phyloP scores from a whole-genome alignment of 441 rosid genomes.

The Mallotus repandus region DNA sequence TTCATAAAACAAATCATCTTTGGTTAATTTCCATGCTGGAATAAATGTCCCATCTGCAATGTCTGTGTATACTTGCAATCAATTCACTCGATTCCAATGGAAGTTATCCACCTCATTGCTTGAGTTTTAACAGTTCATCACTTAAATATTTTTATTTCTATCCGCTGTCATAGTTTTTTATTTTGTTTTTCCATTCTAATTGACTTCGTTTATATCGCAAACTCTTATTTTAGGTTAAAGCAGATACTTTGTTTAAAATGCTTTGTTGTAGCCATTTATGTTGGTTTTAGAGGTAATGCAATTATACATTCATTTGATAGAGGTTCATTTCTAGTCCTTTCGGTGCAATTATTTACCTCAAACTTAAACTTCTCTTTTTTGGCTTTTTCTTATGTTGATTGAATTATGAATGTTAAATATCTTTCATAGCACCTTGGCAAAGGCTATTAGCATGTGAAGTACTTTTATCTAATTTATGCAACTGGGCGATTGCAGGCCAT shows the following conservation, averaged over 20 bases:
- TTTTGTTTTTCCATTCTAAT: not conserved
- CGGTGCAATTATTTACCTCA: not conserved
- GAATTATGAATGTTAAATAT: not conserved
- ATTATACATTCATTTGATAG: not conserved
- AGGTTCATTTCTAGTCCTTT: not conserved
- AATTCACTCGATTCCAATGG: not conserved
- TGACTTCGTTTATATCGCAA: not conserved
- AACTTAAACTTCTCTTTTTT: not conserved
- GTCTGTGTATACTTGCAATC: not conserved
- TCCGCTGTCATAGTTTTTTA: not conserved
- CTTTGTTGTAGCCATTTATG: not conserved
- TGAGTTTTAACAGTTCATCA: not conserved
- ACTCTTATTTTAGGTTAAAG: not conserved
- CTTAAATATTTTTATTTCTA: not conserved
- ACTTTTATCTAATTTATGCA: slow-evolving; percentile 12
- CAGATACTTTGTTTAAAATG: not conserved
- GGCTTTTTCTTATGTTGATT: not conserved
- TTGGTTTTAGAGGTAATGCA: not conserved
- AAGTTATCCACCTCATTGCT: not conserved
- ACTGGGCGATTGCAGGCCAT: slow-evolving; percentile 54
- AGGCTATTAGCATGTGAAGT: slow-evolving; percentile 7
- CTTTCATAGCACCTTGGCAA: not conserved
- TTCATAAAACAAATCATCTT: not conserved
- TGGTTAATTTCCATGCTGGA: not conserved
- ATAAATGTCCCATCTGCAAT: not conserved